Percentiles rank a stretch among this genome's conserved stretches.
Evolutionary conservation across 495 filamentous ascomycete species (phyloP).

Genomic region (Oleoguttula mirabilis): DNA sequence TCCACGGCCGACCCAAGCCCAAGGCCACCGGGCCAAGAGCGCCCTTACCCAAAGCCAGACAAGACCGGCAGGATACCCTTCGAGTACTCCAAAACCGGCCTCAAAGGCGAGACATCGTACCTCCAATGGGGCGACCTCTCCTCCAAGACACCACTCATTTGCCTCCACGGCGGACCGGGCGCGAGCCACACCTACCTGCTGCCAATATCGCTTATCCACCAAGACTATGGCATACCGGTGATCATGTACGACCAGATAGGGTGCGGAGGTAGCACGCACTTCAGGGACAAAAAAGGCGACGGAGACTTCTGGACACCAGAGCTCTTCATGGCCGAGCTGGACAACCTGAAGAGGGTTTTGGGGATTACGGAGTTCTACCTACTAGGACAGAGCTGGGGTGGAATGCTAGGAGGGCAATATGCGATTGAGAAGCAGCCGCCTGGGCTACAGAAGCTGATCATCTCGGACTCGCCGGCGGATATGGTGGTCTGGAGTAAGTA

Average conservation of each 20-base stretch:
- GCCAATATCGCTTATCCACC: conserved; percentile 29
- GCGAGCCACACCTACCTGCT: conserved; percentile 34
- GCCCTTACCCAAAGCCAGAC: conserved; percentile 12
- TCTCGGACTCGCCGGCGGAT: conserved; percentile 32
- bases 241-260: conserved; percentile 45
- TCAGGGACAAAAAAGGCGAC: conserved; percentile 33
- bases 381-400: conserved; percentile 41
- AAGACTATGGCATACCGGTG: conserved; percentile 31
- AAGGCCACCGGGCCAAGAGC: conserved; percentile 13
- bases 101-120: conserved; percentile 17
- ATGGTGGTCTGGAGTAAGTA: conserved; percentile 26
- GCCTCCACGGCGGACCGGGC: conserved; percentile 39
- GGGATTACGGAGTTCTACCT: conserved; percentile 33
- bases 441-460: conserved; percentile 34
- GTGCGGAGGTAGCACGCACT: conserved; percentile 36
- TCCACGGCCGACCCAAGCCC: too few species aligned
- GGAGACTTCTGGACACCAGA: conserved; percentile 36
- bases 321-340: conserved; percentile 38
- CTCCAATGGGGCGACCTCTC: conserved; percentile 15
- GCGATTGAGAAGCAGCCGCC: conserved; percentile 26
- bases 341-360: conserved; percentile 36
- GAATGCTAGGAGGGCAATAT: conserved; percentile 35
- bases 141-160: conserved; percentile 28
- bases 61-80: conserved; percentile 11
- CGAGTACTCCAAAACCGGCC: conserved; percentile 5